Conservation (phyloP, 179 eudicot genomes). For the Nepenthes alata region DNA sequence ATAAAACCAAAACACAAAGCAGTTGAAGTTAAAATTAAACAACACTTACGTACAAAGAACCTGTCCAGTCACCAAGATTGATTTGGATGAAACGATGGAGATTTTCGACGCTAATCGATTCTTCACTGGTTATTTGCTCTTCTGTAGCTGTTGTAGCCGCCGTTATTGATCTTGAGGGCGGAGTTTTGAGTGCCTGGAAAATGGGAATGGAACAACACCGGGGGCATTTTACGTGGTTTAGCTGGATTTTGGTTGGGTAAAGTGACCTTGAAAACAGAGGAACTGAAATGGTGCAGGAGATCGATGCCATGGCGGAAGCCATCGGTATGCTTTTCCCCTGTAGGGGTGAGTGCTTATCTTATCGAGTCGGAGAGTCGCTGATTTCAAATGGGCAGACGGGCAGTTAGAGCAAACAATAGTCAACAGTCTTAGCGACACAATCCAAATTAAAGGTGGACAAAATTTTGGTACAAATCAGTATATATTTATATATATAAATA, state of each 20-base stretch:
- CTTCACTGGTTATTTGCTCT: slow-evolving; percentile 19
- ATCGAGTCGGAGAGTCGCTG: no score
- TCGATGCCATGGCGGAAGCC: slow-evolving; percentile 24
- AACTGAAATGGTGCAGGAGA: slow-evolving; percentile 20
- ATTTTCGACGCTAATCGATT: slow-evolving; percentile 45
- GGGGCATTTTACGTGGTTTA: neutral
- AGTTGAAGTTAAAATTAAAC: neutral
- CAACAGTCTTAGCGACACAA: no score
- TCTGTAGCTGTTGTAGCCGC: slow-evolving; percentile 10
- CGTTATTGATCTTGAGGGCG: slow-evolving; percentile 10
- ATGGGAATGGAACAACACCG: neutral
- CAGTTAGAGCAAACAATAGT: no score
- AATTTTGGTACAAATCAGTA: no score
- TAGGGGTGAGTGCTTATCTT: no score
- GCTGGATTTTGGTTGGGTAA: slow-evolving; percentile 8
- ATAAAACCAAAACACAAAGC: no score
- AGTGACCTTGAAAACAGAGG: slow-evolving; percentile 10
- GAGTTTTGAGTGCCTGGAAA: slow-evolving; percentile 7
- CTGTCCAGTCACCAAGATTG: slow-evolving; percentile 67
- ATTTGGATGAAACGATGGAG: slow-evolving; percentile 57
- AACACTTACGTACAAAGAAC: slow-evolving; percentile 54
- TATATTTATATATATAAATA: no score
- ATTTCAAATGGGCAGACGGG: no score
- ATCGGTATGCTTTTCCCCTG: slow-evolving; percentile 1
- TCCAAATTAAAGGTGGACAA: no score